A percentile compares a stretch with the other conserved stretches of the same genome.
phyloP scores from a whole-genome alignment of 192 early-diverging fungal species.

The Coemansia sp. region DNA sequence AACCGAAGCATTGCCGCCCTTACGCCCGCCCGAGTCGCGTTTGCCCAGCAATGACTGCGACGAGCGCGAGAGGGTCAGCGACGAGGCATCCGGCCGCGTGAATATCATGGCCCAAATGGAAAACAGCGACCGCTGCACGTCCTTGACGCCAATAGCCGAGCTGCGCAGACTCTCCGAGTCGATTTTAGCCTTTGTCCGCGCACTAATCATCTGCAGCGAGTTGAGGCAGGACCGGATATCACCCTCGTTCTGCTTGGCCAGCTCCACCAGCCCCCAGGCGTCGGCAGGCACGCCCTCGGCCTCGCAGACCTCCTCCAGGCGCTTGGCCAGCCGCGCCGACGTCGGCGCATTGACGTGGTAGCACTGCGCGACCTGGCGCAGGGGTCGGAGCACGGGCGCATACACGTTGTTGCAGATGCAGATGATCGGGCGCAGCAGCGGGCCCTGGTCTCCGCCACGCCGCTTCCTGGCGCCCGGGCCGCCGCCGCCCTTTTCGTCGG shows the following conservation, averaged over 20 bases:
- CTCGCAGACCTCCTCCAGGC: constrained; percentile 81
- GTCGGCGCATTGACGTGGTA: constrained; percentile 72
- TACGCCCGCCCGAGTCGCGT: constrained; percentile 5
- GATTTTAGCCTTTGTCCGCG: constrained; percentile 13
- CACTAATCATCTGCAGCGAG: constrained; percentile 68
- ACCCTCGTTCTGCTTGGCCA: constrained; percentile 80
- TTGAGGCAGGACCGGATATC: constrained; percentile 92
- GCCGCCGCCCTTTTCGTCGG: neutral
- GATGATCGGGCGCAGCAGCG: constrained; percentile 89
- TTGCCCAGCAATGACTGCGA: constrained; percentile 9
- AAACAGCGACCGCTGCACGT: constrained; percentile 77
- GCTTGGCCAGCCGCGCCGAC: constrained; percentile 65
- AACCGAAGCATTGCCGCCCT: neutral
- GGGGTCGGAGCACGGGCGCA: constrained; percentile 82
- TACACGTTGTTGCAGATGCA: constrained; percentile 99
- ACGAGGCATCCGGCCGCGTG: constrained; percentile 30
- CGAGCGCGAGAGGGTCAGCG: constrained; percentile 9
- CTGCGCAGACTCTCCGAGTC: constrained; percentile 56
- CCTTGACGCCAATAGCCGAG: constrained; percentile 73
- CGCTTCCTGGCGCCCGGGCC: neutral
- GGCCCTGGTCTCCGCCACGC: constrained; percentile 21
- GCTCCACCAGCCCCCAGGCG: constrained; percentile 69
- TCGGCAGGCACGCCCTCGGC: constrained; percentile 75
- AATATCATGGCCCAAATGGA: constrained; percentile 88
- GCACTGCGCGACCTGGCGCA: constrained; percentile 78